A percentile compares a stretch with the other conserved stretches of the same genome.
Evolutionary conservation across 2,329 filamentous ascomycete genomes (phyloP).

Genomic region (Xylaria digitata): DNA sequence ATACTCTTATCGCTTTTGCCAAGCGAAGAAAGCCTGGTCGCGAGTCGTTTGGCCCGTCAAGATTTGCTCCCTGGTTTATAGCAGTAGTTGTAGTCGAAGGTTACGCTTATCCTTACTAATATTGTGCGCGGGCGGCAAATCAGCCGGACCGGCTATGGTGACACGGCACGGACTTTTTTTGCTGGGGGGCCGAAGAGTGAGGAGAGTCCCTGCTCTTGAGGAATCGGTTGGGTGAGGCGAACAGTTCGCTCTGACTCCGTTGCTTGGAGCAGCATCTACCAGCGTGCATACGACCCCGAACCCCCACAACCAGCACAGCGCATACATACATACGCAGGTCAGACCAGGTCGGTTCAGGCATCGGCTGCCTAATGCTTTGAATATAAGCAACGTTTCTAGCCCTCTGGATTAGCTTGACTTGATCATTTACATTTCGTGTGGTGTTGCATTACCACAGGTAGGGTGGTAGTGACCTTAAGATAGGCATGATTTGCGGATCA

Average conservation of each 20-base stretch:
- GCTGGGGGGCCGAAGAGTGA: neutral
- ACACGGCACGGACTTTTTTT: slow-evolving; percentile 28
- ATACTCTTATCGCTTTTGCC: neutral
- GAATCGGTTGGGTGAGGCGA: slow-evolving; percentile 1
- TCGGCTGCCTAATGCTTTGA: slow-evolving; percentile 18
- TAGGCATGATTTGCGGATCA: slow-evolving; percentile 16
- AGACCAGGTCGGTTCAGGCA: slow-evolving; percentile 25
- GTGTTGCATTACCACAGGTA: slow-evolving; percentile 1
- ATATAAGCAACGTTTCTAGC: slow-evolving; percentile 24
- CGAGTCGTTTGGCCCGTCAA: neutral
- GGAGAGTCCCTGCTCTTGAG: neutral
- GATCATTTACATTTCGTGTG: slow-evolving; percentile 14
- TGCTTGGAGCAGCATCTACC: slow-evolving; percentile 4
- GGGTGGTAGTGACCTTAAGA: slow-evolving; percentile 1
- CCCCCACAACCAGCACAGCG: slow-evolving; percentile 23
- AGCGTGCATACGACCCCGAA: slow-evolving; percentile 26
- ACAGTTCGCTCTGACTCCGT: slow-evolving; percentile 3
- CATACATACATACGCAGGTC: slow-evolving; percentile 2
- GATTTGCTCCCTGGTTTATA: neutral
- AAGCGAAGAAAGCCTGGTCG: slow-evolving; percentile 6
- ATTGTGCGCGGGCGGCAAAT: slow-evolving; percentile 30
- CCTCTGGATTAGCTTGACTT: neutral
- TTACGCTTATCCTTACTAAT: slow-evolving; percentile 13
- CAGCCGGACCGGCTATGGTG: slow-evolving; percentile 31
- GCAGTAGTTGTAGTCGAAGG: slow-evolving; percentile 2